These are phyloP conservation scores for Asterionellopsis glacialis DNA, from an alignment of 108 stramenopile species.

Conservation along the genomic window DNA sequence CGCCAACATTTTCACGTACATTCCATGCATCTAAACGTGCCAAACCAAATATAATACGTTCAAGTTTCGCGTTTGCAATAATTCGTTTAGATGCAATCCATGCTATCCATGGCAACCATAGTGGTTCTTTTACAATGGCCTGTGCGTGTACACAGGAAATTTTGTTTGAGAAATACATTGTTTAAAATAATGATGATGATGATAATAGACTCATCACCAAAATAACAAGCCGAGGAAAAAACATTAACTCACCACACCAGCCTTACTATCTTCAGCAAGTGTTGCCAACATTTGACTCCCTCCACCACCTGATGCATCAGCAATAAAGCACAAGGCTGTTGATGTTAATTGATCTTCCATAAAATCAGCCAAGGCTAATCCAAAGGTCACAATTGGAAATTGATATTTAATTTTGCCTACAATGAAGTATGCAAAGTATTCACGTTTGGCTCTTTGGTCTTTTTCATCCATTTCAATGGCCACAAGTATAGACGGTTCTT, in stretches of 20 bases:
- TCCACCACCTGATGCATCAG: slow-evolving; percentile 61
- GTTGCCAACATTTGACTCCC: slow-evolving; percentile 23
- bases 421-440: not conserved
- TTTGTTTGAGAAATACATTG: too few relatives aligned
- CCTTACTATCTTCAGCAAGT: slow-evolving; percentile 19
- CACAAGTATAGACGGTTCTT: not conserved
- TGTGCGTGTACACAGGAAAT: not conserved
- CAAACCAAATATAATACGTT: slow-evolving; percentile 64
- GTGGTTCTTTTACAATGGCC: slow-evolving; percentile 32
- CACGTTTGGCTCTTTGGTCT: not conserved
- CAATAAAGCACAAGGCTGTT: slow-evolving; percentile 62
- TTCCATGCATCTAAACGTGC: slow-evolving; percentile 74
- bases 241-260: slow-evolving; percentile 1
- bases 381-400: slow-evolving; percentile 56
- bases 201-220: not conserved
- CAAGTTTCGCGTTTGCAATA: slow-evolving; percentile 14
- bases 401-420: slow-evolving; percentile 17
- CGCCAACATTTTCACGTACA: slow-evolving; percentile 16
- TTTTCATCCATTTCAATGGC: not conserved
- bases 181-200: not conserved
- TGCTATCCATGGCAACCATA: slow-evolving; percentile 73
- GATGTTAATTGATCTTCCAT: slow-evolving; percentile 54
- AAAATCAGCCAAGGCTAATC: slow-evolving; percentile 36
- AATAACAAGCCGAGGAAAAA: not conserved
- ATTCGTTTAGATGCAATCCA: slow-evolving; percentile 27